phyloP scores from a whole-genome alignment of 768 basidiomycete genomes.

The Suillus paluster region DNA sequence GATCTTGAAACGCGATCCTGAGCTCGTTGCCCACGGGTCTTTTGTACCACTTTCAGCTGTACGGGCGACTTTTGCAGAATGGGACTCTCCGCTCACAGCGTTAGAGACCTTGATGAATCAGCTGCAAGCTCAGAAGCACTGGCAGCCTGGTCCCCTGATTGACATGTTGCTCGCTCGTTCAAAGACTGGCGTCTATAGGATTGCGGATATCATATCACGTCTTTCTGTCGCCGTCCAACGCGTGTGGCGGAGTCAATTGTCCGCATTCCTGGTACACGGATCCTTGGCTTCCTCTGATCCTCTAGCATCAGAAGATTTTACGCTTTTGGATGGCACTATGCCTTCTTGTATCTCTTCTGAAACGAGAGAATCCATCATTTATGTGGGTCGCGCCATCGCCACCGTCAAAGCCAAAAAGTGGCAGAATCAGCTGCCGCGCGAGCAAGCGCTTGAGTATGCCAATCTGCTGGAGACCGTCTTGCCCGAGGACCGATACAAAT shows the following conservation, averaged over 20 bases:
- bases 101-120: constrained; percentile 67
- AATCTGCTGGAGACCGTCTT: constrained; percentile 66
- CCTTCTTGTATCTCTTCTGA: constrained; percentile 77
- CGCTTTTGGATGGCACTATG: constrained; percentile 65
- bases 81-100: constrained; percentile 85
- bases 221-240: constrained; percentile 78
- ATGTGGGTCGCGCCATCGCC: constrained; percentile 86
- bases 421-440: constrained; percentile 76
- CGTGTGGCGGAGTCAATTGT: constrained; percentile 85
- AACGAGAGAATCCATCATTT: constrained; percentile 80
- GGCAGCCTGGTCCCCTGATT: constrained; percentile 78
- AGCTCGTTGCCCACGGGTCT: constrained; percentile 76
- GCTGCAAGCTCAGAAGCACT: constrained; percentile 53
- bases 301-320: constrained; percentile 62
- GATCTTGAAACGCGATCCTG: constrained; percentile 73
- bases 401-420: constrained; percentile 81
- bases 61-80: constrained; percentile 81
- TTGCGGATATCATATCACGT: constrained; percentile 70
- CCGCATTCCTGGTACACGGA: constrained; percentile 82
- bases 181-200: constrained; percentile 77
- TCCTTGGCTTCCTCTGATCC: constrained; percentile 65
- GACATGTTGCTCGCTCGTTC: constrained; percentile 76
- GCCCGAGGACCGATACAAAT: constrained; percentile 75
- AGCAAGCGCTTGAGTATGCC: constrained; percentile 68
- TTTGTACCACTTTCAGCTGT: constrained; percentile 88